A percentile compares a stretch with the other conserved stretches of the same genome.
phyloP scores from a whole-genome alignment of 768 basidiomycete genomes.

The Termitomyces sp. region DNA sequence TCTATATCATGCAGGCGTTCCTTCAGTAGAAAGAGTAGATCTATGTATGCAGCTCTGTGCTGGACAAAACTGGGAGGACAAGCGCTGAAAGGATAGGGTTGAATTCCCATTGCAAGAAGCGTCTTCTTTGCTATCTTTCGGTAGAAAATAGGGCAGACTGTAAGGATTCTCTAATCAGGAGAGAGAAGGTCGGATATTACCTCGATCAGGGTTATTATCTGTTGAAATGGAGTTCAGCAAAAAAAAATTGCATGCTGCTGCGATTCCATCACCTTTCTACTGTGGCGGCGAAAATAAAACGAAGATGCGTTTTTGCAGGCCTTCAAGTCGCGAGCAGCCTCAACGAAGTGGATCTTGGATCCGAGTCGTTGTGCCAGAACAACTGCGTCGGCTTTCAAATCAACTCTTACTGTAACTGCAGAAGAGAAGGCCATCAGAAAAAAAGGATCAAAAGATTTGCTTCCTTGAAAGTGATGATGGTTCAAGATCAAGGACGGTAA shows the following conservation, averaged over 20 bases:
- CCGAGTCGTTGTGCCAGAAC: conserved; percentile 22
- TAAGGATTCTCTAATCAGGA: conserved; percentile 7
- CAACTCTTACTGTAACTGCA: conserved; percentile 5
- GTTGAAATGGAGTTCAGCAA: conserved; percentile 8
- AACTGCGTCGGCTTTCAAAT: conserved; percentile 21
- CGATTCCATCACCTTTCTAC: conserved; percentile 25
- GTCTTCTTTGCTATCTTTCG: conserved; percentile 43
- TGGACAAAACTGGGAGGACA: conserved; percentile 33
- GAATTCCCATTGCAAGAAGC: conserved; percentile 34
- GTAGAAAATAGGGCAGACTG: neutral
- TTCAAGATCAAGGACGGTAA: conserved; percentile 7
- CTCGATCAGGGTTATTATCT: conserved; percentile 49
- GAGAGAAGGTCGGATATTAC: conserved; percentile 24
- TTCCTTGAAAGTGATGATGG: conserved; percentile 11
- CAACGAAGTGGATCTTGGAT: conserved; percentile 24
- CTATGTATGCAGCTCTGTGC: conserved; percentile 45
- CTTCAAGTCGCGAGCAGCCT: conserved; percentile 23
- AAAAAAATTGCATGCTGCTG: neutral
- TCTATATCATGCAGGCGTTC: conserved; percentile 27
- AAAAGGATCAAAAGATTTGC: conserved; percentile 3
- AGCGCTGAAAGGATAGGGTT: conserved; percentile 38
- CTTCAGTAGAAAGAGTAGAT: conserved; percentile 37
- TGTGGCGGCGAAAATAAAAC: conserved; percentile 21
- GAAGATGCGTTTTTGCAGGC: conserved; percentile 16
- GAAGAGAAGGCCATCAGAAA: conserved; percentile 7